Evolutionary conservation across 2,329 filamentous ascomycete species (phyloP), one percentile per base, ranked within the genome.

Genomic region (Penicillium oxalicum): DNA sequence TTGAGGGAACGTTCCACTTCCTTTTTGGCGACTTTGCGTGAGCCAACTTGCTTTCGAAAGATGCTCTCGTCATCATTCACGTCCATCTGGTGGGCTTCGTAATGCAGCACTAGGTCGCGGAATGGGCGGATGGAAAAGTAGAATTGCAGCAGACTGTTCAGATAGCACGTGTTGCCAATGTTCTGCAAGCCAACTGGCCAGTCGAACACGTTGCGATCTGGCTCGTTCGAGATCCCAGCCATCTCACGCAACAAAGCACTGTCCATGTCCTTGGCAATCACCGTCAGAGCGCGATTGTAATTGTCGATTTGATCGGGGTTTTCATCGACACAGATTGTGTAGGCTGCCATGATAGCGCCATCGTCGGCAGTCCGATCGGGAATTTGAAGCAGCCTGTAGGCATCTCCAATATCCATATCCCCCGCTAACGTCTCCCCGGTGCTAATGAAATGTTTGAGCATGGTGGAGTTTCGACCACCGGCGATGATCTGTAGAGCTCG

Each of bases 91-190:
- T 85, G 80, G 4, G 82, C 69, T 26, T 91, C 82, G 56, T 88
- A 88, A 43, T 88, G 76, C 49, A 94, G 75, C 3, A 96, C 83
- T 55, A 96, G 80, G 4, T 93, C 79, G 43, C 91, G 82, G 28
- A 97, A 76, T 2, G 88, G 83, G 52, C 83, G 85, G 47, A 97
- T 81, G 0, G 91, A 94, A 66, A 95, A 96, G 57, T 96, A 86
- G 64, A 95, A 97, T 48, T 98, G 93, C 8, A 98, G 76, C 42
- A 98, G 79, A 70, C 91, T 97, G 74, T 98, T 98, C 47, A 98
- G 77, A 62, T 98, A 98, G 67, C 93, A 98, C 0, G 94, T 98
- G 62, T 98, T 98, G 50, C 93, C 91, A 49, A 97, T 95, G 59
- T 97, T 98, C 54, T 84, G 80, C 5, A 97, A 77, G 0, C 93